Base-by-base conservation (phyloP, 164 flowering plant species). In the Hamamelis virginiana region DNA sequence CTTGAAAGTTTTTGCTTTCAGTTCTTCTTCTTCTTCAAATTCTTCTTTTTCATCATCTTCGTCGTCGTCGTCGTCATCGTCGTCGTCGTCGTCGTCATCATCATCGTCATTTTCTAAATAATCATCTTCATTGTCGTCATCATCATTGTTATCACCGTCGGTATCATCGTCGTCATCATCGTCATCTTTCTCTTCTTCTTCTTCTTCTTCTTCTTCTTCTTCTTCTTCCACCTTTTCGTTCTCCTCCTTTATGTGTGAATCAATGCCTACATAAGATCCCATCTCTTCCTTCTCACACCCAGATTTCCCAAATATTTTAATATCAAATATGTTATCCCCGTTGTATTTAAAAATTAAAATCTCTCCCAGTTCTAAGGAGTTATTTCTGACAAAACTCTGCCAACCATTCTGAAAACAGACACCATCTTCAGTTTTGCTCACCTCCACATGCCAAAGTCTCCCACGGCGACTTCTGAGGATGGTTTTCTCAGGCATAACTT, bases 201-300 rank as follows among this genome's bases (percentile, higher is more conserved):
- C 18, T 22, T 25, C 66, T 46, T 4, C 18, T 25, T 44, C 12
- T 22, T 15, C 51, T 25, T 11, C 52, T 55, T 25, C 9, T 22
- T 23, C 66, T 9, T 5, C 9, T 11, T 65, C 38, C n/a, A 4
- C 43, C 18, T 8, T 15, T 27, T 51, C 60, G 0, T 9, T 11
- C n/a, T 38, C 60, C 27, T 55, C 69, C 28, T 66, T 33, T 12
- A n/a, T 16, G 9, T 43, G 0, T 2, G 14, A 16, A 8, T 47
- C 33, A 58, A 18, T 25, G 44, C 38, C 21, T n/a, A 22, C 56
- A 64, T 47, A 60, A 45, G 47, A n/a, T 9, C 27, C 48, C 10
- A 41, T 27, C 48, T 58, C 65, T 47, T 67, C 65, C 69, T 73
- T 75, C 62, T 77, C 79, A 62, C 81, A 80, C 3, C 58, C 76